Conservation (phyloP, 2,329 filamentous ascomycete species). For the Cercospora nicotianae region DNA sequence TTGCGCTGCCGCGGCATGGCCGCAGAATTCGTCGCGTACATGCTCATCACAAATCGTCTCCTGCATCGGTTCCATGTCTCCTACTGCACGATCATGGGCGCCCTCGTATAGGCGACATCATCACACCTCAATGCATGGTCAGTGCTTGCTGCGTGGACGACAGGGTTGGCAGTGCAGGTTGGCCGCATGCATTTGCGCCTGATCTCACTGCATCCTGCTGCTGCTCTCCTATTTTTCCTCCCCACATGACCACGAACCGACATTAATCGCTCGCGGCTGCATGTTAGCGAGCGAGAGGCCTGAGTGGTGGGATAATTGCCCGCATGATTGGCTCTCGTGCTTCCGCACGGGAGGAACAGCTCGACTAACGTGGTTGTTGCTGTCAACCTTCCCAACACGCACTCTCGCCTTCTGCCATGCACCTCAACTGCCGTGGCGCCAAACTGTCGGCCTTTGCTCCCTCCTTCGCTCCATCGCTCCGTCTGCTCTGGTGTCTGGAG, state of each 20-base stretch:
- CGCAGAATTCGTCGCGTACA: background rate
- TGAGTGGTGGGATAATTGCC: background rate
- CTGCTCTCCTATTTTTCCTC: background rate
- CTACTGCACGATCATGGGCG: slow-evolving; percentile 6
- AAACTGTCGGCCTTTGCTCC: background rate
- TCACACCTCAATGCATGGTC: background rate
- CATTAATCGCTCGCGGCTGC: background rate
- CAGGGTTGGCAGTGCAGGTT: background rate
- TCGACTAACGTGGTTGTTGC: slow-evolving; percentile 5
- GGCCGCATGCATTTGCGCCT: background rate
- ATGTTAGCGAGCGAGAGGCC: background rate
- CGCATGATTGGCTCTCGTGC: background rate
- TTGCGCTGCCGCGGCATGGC: background rate
- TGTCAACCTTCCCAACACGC: background rate
- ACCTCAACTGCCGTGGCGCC: background rate
- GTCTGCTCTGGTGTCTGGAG: background rate
- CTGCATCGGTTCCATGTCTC: background rate
- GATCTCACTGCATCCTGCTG: background rate
- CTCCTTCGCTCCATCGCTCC: background rate
- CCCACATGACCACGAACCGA: slow-evolving; percentile 3
- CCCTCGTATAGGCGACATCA: slow-evolving; percentile 10
- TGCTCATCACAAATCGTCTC: background rate
- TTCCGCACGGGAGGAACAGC: background rate
- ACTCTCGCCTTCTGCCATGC: background rate
- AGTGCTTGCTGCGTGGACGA: slow-evolving; percentile 6